These are phyloP conservation scores for Dovyalis caffra DNA, from an alignment of 345 rosid species.

Conservation along the genomic window DNA sequence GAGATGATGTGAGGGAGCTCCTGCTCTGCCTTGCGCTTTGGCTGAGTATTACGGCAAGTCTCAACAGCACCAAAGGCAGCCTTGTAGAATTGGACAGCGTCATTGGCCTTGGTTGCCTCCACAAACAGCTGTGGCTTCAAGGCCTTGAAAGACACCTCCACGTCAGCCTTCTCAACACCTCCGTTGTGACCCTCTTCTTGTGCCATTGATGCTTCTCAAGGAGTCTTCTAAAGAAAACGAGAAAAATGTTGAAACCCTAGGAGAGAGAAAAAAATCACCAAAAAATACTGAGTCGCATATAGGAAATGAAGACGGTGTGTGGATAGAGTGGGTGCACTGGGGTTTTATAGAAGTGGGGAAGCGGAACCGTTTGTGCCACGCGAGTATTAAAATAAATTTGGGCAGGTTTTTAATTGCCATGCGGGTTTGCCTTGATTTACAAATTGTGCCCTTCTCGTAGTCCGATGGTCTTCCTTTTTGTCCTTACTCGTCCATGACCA, in stretches of 20 bases:
- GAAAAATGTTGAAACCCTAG: slow-evolving; percentile 25
- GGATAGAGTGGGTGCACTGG: slow-evolving; percentile 8
- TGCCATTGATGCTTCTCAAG: slow-evolving; percentile 43
- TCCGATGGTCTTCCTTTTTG: too few relatives aligned
- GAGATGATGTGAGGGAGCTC: slow-evolving; percentile 79
- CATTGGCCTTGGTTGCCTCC: slow-evolving; percentile 76
- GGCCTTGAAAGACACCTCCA: slow-evolving; percentile 49
- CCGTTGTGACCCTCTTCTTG: slow-evolving; percentile 57
- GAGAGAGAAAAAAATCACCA: slow-evolving; percentile 36
- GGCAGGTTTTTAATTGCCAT: slow-evolving; percentile 23
- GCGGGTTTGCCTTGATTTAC: slow-evolving; percentile 29
- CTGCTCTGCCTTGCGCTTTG: slow-evolving; percentile 92
- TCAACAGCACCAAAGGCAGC: slow-evolving; percentile 73
- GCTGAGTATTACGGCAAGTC: slow-evolving; percentile 52
- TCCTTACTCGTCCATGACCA: too few relatives aligned
- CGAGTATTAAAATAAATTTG: slow-evolving; percentile 25
- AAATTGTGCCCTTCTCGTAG: background rate
- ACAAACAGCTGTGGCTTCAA: slow-evolving; percentile 64
- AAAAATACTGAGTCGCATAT: too few relatives aligned
- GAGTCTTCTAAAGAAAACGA: background rate
- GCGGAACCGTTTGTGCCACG: slow-evolving; percentile 42
- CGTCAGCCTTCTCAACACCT: slow-evolving; percentile 34
- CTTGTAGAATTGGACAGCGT: slow-evolving; percentile 84
- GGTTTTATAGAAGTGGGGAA: slow-evolving; percentile 61
- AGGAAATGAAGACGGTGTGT: slow-evolving; percentile 12